phyloP scores from a whole-genome alignment of 257 asterid genomes.

The Jacaranda copaia region DNA sequence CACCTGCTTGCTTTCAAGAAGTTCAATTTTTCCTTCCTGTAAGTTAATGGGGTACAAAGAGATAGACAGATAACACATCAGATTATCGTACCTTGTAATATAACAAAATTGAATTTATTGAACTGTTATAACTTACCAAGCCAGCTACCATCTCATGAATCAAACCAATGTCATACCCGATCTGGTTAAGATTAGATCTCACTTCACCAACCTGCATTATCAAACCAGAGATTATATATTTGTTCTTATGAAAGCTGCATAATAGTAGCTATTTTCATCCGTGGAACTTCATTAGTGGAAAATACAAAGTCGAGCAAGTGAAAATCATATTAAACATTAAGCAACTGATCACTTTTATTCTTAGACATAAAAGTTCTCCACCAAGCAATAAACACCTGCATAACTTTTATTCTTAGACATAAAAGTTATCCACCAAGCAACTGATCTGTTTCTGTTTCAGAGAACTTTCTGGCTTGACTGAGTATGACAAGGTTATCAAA shows the following conservation, averaged over 20 bases:
- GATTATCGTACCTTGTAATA: not conserved
- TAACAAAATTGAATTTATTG: slow-evolving; percentile 21
- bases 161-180: slow-evolving; percentile 66
- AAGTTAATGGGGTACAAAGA: slow-evolving; percentile 34
- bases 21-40: slow-evolving; percentile 83
- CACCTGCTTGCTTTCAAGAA: slow-evolving; percentile 88
- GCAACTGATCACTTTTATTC: no score
- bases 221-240: slow-evolving; percentile 29
- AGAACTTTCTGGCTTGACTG: no score
- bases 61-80: slow-evolving; percentile 26
- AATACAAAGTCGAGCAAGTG: slow-evolving; percentile 22
- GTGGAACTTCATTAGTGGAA: slow-evolving; percentile 16
- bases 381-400: no score
- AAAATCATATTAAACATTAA: not conserved
- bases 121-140: slow-evolving; percentile 55
- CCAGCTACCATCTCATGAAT: slow-evolving; percentile 80
- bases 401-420: no score
- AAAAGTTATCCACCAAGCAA: no score
- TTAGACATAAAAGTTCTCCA: no score
- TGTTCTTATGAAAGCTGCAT: not conserved
- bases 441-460: no score
- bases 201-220: slow-evolving; percentile 72
- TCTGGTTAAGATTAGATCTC: slow-evolving; percentile 68
- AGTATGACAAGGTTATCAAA: no score
- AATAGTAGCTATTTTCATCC: not conserved